Evolutionary conservation across 202 grass and related monocot genomes (phyloP).

Genomic region (Digitaria exilis): DNA sequence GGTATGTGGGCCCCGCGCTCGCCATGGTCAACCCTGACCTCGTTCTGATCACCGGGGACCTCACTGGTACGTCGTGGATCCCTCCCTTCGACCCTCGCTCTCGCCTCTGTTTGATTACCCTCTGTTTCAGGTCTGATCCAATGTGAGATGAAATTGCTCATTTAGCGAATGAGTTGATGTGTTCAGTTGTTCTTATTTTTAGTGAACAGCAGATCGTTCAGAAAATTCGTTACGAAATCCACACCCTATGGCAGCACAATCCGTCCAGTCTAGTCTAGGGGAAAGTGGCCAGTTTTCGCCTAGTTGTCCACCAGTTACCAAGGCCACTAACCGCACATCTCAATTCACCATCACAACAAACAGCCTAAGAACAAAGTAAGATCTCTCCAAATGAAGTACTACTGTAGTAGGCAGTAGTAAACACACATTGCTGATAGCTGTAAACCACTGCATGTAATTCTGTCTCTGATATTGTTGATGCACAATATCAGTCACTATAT

Average conservation of each 20-base stretch:
- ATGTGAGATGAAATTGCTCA: constrained; percentile 25
- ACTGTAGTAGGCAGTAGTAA: not conserved
- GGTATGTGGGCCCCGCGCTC: constrained; percentile 75
- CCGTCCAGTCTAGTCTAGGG: not conserved
- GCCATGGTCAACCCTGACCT: constrained; percentile 79
- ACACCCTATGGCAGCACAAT: not conserved
- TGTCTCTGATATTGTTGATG: not conserved
- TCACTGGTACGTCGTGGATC: constrained; percentile 58
- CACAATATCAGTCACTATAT: not conserved
- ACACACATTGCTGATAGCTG: not conserved
- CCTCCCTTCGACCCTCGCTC: not conserved
- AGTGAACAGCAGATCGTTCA: not conserved
- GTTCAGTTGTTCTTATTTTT: not conserved
- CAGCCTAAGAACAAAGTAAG: not conserved
- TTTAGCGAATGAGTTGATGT: not conserved
- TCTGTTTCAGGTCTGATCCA: constrained; percentile 12
- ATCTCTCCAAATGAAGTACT: not conserved
- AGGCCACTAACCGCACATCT: not conserved
- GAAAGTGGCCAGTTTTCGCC: not conserved
- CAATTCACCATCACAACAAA: not conserved
- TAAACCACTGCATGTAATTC: not conserved
- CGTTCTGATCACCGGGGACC: constrained; percentile 94
- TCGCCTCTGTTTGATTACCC: not conserved
- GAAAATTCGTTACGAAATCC: not conserved
- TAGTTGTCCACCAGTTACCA: not conserved